Evolutionary conservation across 495 filamentous ascomycete species (phyloP).

Genomic region (Aspergillus taichungensis): DNA sequence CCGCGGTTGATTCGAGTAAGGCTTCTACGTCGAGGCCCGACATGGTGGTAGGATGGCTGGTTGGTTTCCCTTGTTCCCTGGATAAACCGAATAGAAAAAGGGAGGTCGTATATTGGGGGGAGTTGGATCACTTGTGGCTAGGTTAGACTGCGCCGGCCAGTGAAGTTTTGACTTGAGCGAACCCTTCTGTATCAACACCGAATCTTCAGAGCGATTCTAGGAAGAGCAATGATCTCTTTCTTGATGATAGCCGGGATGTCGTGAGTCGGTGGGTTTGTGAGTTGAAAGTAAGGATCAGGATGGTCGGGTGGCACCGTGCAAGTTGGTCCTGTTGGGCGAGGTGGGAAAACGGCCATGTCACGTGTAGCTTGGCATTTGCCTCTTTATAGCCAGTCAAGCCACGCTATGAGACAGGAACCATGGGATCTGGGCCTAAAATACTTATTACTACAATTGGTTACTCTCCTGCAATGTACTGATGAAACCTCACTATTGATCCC

Average conservation of each 20-base stretch:
- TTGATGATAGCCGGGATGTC: constrained; percentile 2
- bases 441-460: too few relatives aligned
- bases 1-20: constrained; percentile 76
- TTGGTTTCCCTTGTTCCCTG: constrained; percentile 10
- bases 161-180: constrained; percentile 21
- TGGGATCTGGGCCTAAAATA: too few relatives aligned
- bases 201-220: neutral
- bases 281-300: neutral
- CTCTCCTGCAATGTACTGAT: too few relatives aligned
- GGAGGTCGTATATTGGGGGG: constrained; percentile 19
- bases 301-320: neutral
- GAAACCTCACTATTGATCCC: too few relatives aligned
- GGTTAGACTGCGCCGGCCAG: constrained; percentile 35
- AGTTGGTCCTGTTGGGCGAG: neutral
- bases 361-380: constrained; percentile 13
- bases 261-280: neutral
- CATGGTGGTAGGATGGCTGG: constrained; percentile 44
- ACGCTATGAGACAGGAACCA: neutral
- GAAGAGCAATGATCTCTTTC: neutral
- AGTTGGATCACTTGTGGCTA: constrained; percentile 37
- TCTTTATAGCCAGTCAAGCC: neutral
- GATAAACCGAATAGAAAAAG: constrained; percentile 13
- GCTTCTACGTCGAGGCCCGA: constrained; percentile 91
- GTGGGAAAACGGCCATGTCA: constrained; percentile 5
- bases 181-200: constrained; percentile 29